Evolutionary conservation across 148 eudicot species (phyloP), one percentile per base, ranked within the genome.

Genomic region (Heliamphora exappendiculata): DNA sequence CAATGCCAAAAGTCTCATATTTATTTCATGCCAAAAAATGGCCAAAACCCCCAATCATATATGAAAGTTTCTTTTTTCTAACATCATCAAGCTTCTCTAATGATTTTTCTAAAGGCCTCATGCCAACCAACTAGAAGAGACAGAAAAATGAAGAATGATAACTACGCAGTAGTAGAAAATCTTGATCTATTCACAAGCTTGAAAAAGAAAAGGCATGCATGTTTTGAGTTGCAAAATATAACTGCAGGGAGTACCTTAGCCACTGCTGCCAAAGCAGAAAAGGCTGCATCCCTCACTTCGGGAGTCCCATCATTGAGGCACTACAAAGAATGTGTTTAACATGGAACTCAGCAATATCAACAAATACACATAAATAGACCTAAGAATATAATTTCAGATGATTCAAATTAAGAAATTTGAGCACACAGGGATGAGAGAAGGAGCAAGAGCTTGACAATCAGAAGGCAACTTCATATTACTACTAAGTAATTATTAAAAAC

Each of bases 51-150:
- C 89, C 99, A 87, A 96, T 96, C 98, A 96, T 93, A 76, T 96
- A 98, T 57, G 97, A 89, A 36, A 96, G 93, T 82, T 96, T 96
- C 82, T 96, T 96, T 65, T 75, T 86, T 70, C 99, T 84, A 76
- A 96, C 97, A 81, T 96, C 99, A 81, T 96, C 99, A 37, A 96
- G 93, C 81, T 93, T 96, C 85, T 96, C 99, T 71, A 96, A 79
- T n/a, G 99, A 93, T 83, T 88, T 91, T 75, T 93, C 99, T 82
- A 96, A 79, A 73, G 99, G 99, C 79, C 99, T 88, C 99, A 96
- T 96, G 72, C 99, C 99, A 77, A 93, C 99, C 68, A 86, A 88
- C 99, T 95, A n/a, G n/a, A n/a, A n/a, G 53, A 39, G 54, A 64
- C 1, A 1, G 24, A 75, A 26, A 31, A 31, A 24, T 24, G 26